Base-by-base conservation (phyloP, 306 rosid genomes). In the Arachis hypogaea region DNA sequence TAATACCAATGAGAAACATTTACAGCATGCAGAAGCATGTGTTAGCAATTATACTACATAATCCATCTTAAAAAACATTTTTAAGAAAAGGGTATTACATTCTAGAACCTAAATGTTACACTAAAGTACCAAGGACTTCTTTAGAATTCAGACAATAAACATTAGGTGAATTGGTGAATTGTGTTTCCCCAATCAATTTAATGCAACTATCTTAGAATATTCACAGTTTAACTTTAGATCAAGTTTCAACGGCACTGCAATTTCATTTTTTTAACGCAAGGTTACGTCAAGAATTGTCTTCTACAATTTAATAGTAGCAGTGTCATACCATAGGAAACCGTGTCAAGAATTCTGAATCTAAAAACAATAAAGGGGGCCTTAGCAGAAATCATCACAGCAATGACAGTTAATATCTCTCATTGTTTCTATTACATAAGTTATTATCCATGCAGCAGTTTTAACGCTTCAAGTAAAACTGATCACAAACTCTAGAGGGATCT, bases 351-450 rank as follows among this genome's bases (percentile, higher is more conserved):
- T 51, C 36, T 68, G 10, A 11, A 5, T 8, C 36, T 36, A 28
- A 16, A 66, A 14, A 11, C 33, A 29, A 12, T 45, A 72, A 58
- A 59, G 7, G 30, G 68, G 9, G 12, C 45, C 49, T 5, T 72
- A 33, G 47, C 73, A 56, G 36, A 55, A 57, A 66, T 57, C 60
- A 56, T 55, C 40, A 55, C 30, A 57, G 29, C 47, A 68, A 68
- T 33, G 47, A 5, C 33, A 68, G 30, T 30, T 50, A 12, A 12
- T 10, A 16, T 14, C 18, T 51, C 28, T 7, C 63, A 40, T 69
- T 40, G 11, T 42, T 40, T 55, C 7, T 7, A 41, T 58, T 11
- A 69, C 29, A 16, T 10, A 69, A 36, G 22, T 70, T 11, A 42
- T 56, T 70, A 59, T 42, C 9, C 29, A 57, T 56, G 11, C 43